Conservation (phyloP, 495 filamentous ascomycete genomes). For the Penicillium robsamsonii region DNA sequence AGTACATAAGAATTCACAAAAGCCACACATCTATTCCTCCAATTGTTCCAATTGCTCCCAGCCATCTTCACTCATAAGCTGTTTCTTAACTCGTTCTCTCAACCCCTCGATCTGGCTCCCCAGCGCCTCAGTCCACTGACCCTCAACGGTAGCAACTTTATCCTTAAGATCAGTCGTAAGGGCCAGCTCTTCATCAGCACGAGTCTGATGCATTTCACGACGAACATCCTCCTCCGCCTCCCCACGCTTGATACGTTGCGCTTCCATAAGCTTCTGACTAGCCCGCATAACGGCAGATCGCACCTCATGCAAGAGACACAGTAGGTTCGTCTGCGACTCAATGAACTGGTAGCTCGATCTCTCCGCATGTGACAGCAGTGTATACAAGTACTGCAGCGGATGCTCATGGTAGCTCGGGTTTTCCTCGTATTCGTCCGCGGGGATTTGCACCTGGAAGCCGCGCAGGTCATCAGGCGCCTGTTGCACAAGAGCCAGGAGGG, state of each 20-base stretch:
- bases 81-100: slow-evolving; percentile 59
- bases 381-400: slow-evolving; percentile 86
- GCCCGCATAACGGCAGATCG: slow-evolving; percentile 72
- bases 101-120: slow-evolving; percentile 57
- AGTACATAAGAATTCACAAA: slow-evolving; percentile 13
- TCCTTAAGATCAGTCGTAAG: slow-evolving; percentile 89
- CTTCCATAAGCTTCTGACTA: slow-evolving; percentile 51
- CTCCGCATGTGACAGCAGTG: slow-evolving; percentile 78
- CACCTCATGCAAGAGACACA: slow-evolving; percentile 93
- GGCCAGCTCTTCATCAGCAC: slow-evolving; percentile 60
- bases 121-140: slow-evolving; percentile 74
- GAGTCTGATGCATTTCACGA: slow-evolving; percentile 57
- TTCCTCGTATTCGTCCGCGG: slow-evolving; percentile 74
- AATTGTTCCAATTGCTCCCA: slow-evolving; percentile 65
- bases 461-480: slow-evolving; percentile 63
- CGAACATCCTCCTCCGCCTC: slow-evolving; percentile 49
- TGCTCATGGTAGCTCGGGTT: slow-evolving; percentile 75
- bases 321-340: slow-evolving; percentile 85
- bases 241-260: slow-evolving; percentile 57
- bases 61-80: slow-evolving; percentile 63
- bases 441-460: slow-evolving; percentile 65
- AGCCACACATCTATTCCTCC: slow-evolving; percentile 24
- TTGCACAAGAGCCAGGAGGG: slow-evolving; percentile 69
- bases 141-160: slow-evolving; percentile 83
- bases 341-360: slow-evolving; percentile 95